A percentile compares a stretch with the other conserved stretches of the same genome.
Evolutionary conservation across 352 stramenopile species (phyloP).

Genomic region (Phytopythium montanum): DNA sequence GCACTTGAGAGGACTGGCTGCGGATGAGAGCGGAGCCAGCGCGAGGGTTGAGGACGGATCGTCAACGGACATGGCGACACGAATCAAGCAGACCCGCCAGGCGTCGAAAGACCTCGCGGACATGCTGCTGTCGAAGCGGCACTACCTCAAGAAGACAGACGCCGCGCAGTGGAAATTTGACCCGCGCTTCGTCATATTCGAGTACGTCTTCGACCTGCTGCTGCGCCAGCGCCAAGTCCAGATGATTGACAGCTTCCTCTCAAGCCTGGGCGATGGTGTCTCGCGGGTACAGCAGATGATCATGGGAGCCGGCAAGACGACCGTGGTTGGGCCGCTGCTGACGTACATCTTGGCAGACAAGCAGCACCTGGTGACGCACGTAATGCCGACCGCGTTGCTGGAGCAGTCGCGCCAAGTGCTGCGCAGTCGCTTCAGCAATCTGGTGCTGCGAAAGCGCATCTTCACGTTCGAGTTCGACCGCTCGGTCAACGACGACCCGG

Average conservation of each 20-base stretch:
- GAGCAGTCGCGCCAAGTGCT: constrained; percentile 98
- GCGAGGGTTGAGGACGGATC: not conserved
- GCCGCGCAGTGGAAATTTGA: constrained; percentile 87
- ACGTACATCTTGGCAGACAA: constrained; percentile 97
- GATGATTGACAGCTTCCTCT: constrained; percentile 98
- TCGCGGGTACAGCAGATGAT: constrained; percentile 98
- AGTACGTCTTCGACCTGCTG: constrained; percentile 99
- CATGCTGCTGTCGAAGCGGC: constrained; percentile 66
- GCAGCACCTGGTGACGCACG: constrained; percentile 94
- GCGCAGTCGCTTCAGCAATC: constrained; percentile 95
- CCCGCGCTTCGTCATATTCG: constrained; percentile 98
- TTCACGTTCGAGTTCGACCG: constrained; percentile 99
- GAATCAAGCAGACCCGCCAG: constrained; percentile 69
- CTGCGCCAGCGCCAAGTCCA: constrained; percentile 97
- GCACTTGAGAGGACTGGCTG: constrained; percentile 16
- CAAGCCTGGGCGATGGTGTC: constrained; percentile 67
- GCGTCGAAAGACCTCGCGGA: constrained; percentile 80
- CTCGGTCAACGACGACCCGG: constrained; percentile 85
- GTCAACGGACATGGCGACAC: constrained; percentile 1
- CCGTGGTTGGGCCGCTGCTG: constrained; percentile 97
- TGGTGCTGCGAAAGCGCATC: constrained; percentile 96
- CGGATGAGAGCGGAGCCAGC: not conserved
- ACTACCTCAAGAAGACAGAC: constrained; percentile 46
- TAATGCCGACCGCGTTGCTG: constrained; percentile 98
- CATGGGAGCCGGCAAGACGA: constrained; percentile 99